Evolutionary conservation across 2,329 filamentous ascomycete species (phyloP).

Genomic region (Grosmannia penicillata): DNA sequence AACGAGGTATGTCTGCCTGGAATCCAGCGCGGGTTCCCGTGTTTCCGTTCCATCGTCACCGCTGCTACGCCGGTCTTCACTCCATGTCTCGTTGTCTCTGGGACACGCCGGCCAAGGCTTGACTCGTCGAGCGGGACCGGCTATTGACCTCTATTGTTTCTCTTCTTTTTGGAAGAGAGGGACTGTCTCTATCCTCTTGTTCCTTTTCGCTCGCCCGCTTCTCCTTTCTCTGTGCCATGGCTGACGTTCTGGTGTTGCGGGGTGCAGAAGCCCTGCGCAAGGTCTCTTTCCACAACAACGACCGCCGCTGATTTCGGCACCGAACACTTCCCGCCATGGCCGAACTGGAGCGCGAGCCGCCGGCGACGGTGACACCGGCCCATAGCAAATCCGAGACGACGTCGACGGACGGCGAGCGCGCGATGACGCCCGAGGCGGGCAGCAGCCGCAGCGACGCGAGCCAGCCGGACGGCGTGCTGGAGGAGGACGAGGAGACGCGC

Average conservation of each 20-base stretch:
- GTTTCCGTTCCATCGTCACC: too few relatives aligned
- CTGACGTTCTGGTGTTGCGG: constrained; percentile 27
- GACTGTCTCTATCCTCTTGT: not conserved
- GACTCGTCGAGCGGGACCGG: too few relatives aligned
- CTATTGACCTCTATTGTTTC: too few relatives aligned
- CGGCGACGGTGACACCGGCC: constrained; percentile 11
- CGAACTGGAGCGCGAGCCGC: constrained; percentile 15
- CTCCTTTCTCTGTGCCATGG: constrained; percentile 15
- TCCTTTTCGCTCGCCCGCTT: not conserved
- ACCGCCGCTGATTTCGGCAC: constrained; percentile 19
- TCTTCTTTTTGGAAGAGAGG: not conserved
- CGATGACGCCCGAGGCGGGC: constrained; percentile 26
- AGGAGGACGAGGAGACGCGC: constrained; percentile 26
- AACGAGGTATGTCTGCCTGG: not conserved
- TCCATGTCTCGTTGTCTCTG: too few relatives aligned
- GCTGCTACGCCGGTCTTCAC: too few relatives aligned
- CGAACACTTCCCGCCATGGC: constrained; percentile 28
- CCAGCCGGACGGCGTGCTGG: constrained; percentile 15
- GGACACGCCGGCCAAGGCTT: too few relatives aligned
- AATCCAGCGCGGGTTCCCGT: not conserved
- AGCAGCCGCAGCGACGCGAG: constrained; percentile 9
- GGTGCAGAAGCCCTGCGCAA: constrained; percentile 24
- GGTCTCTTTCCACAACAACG: constrained; percentile 24
- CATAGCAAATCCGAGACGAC: constrained; percentile 23
- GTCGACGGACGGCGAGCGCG: constrained; percentile 27